These are phyloP conservation scores for Sarocladium brachiariae DNA, from an alignment of 2,329 filamentous ascomycete genomes.

Conservation along the genomic window DNA sequence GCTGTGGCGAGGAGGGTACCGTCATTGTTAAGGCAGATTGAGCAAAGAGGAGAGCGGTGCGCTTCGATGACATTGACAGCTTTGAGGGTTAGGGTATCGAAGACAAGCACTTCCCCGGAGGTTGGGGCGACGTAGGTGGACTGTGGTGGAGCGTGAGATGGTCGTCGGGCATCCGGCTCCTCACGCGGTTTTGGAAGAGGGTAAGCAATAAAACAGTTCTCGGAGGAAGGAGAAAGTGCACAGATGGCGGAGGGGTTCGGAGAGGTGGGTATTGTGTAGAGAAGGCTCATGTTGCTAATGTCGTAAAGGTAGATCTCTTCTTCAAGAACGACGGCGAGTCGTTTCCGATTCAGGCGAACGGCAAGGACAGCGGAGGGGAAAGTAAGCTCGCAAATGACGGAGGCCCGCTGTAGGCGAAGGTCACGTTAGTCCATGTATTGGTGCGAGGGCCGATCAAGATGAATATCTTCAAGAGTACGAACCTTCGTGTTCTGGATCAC, in stretches of 20 bases:
- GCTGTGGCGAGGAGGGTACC: conserved; percentile 89
- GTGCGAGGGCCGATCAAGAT: too few relatives aligned
- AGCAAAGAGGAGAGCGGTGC: conserved; percentile 84
- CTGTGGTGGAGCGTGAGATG: conserved; percentile 77
- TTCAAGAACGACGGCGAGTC: conserved; percentile 87
- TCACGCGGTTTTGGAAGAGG: conserved; percentile 72
- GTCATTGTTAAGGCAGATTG: conserved; percentile 85
- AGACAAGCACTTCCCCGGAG: conserved; percentile 86
- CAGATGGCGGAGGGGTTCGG: conserved; percentile 90
- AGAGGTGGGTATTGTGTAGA: conserved; percentile 88
- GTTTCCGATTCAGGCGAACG: conserved; percentile 88
- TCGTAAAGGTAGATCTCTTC: conserved; percentile 98
- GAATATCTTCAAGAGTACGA: conserved; percentile 24
- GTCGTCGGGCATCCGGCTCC: conserved; percentile 50
- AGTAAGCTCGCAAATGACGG: conserved; percentile 96
- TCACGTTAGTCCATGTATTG: conserved; percentile 16
- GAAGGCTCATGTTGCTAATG: conserved; percentile 94
- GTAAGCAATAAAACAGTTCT: conserved; percentile 93
- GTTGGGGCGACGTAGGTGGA: conserved; percentile 76
- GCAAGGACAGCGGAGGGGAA: conserved; percentile 95
- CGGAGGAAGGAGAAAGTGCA: conserved; percentile 86
- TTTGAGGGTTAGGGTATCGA: conserved; percentile 82
- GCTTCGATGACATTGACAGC: conserved; percentile 94
- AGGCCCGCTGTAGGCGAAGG: conserved; percentile 41
- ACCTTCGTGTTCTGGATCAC: conserved; percentile 98